Percentiles rank a stretch among this genome's conserved stretches.
phyloP scores from a whole-genome alignment of 2,329 filamentous ascomycete genomes.

The Orbilia ellipsospora region DNA sequence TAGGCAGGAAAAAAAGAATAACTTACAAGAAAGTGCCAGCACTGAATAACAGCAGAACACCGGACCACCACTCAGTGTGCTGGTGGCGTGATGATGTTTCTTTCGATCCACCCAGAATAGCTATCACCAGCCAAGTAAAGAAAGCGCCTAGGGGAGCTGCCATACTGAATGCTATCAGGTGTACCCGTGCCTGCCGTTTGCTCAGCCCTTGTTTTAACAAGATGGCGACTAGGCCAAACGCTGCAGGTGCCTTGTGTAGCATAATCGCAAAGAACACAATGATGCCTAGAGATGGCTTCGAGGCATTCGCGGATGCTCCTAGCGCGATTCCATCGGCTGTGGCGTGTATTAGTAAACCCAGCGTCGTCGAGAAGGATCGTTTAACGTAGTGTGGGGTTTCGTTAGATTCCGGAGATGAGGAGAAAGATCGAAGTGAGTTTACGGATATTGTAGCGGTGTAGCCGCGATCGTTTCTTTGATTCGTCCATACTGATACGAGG shows the following conservation, averaged over 20 bases:
- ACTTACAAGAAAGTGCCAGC: constrained; percentile 93
- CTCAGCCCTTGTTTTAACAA: constrained; percentile 90
- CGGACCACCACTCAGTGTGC: constrained; percentile 77
- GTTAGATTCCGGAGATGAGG: constrained; percentile 44
- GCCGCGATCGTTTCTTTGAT: constrained; percentile 70
- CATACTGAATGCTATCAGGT: constrained; percentile 89
- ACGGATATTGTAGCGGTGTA: constrained; percentile 79
- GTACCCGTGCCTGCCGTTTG: constrained; percentile 83
- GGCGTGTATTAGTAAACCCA: constrained; percentile 94
- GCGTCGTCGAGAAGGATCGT: constrained; percentile 75
- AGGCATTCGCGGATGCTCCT: constrained; percentile 83
- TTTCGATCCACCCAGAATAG: constrained; percentile 76
- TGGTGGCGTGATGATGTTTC: constrained; percentile 66
- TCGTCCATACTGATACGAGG: constrained; percentile 79
- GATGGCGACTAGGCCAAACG: constrained; percentile 91
- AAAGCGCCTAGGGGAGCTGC: constrained; percentile 89
- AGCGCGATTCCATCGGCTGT: constrained; percentile 95
- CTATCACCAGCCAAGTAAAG: constrained; percentile 82
- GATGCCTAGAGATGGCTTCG: constrained; percentile 80
- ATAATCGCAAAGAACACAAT: constrained; percentile 97
- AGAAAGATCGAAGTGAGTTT: constrained; percentile 64
- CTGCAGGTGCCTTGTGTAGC: constrained; percentile 95
- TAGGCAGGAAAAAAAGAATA: neutral
- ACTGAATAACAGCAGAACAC: constrained; percentile 92
- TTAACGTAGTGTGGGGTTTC: constrained; percentile 58